These are phyloP conservation scores for Calonectria ilicicola DNA, from an alignment of 2,329 filamentous ascomycete species.

Conservation along the genomic window DNA sequence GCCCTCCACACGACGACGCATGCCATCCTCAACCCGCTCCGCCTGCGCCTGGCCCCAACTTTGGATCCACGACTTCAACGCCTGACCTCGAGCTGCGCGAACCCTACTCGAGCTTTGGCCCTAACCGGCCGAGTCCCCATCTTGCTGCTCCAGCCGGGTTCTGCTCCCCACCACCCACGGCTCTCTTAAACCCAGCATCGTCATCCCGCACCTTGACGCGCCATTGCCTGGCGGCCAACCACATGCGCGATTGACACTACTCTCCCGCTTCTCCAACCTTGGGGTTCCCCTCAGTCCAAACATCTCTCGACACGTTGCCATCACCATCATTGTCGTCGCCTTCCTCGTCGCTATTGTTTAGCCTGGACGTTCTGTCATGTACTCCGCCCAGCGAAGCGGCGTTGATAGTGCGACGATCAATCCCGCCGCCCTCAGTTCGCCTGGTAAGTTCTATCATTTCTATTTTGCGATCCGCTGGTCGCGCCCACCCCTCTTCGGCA, in stretches of 20 bases:
- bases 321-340: slow-evolving; percentile 50
- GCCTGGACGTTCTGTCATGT: slow-evolving; percentile 49
- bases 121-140: slow-evolving; percentile 36
- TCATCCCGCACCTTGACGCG: slow-evolving; percentile 39
- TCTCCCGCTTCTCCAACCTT: slow-evolving; percentile 56
- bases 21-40: slow-evolving; percentile 24
- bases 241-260: slow-evolving; percentile 62
- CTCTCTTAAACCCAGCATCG: slow-evolving; percentile 40
- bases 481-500: slow-evolving; percentile 26
- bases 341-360: slow-evolving; percentile 37
- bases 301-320: slow-evolving; percentile 73
- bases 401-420: slow-evolving; percentile 92
- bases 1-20: slow-evolving; percentile 15
- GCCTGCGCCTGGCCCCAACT: slow-evolving; percentile 25
- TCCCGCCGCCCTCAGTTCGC: slow-evolving; percentile 85
- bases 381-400: slow-evolving; percentile 69
- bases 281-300: slow-evolving; percentile 59
- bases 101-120: slow-evolving; percentile 30
- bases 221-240: slow-evolving; percentile 57
- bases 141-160: slow-evolving; percentile 32
- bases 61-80: slow-evolving; percentile 8
- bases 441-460: slow-evolving; percentile 68
- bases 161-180: slow-evolving; percentile 27
- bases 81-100: slow-evolving; percentile 11
- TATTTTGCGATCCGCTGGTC: slow-evolving; percentile 31